Evolutionary conservation across 768 basidiomycete genomes (phyloP).

Genomic region (Coprinopsis sp.): DNA sequence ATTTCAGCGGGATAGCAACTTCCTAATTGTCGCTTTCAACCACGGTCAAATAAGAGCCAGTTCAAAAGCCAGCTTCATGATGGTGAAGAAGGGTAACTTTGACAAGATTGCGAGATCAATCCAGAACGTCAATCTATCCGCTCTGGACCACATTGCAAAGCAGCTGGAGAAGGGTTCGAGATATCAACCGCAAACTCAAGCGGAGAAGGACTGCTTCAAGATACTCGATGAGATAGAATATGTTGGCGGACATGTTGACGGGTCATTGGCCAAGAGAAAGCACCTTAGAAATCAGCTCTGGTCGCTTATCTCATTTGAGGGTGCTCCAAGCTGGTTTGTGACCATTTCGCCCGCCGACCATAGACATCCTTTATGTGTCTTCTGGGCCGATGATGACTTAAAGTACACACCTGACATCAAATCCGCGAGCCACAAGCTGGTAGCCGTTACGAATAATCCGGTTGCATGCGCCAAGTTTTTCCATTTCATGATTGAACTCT

Average conservation of each 20-base stretch:
- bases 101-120: constrained; percentile 15
- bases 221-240: constrained; percentile 1
- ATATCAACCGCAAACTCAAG: not conserved
- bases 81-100: constrained; percentile 16
- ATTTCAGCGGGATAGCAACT: constrained; percentile 28
- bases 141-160: constrained; percentile 5
- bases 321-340: constrained; percentile 2
- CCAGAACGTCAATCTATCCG: constrained; percentile 14
- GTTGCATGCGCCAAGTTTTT: not conserved
- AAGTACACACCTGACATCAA: not conserved
- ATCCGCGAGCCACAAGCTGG: not conserved
- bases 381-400: not conserved
- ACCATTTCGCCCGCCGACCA: constrained; percentile 1
- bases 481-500: not conserved
- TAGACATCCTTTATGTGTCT: constrained; percentile 1
- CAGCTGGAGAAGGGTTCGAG: not conserved
- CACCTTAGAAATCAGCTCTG: not conserved
- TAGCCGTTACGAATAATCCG: not conserved
- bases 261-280: constrained; percentile 3
- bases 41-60: constrained; percentile 25
- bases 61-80: constrained; percentile 3
- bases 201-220: not conserved
- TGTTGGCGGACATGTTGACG: not conserved
- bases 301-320: constrained; percentile 2
- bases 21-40: constrained; percentile 28